Conservation (phyloP, 2,329 filamentous ascomycete species). For the Xylariaceae sp. region DNA sequence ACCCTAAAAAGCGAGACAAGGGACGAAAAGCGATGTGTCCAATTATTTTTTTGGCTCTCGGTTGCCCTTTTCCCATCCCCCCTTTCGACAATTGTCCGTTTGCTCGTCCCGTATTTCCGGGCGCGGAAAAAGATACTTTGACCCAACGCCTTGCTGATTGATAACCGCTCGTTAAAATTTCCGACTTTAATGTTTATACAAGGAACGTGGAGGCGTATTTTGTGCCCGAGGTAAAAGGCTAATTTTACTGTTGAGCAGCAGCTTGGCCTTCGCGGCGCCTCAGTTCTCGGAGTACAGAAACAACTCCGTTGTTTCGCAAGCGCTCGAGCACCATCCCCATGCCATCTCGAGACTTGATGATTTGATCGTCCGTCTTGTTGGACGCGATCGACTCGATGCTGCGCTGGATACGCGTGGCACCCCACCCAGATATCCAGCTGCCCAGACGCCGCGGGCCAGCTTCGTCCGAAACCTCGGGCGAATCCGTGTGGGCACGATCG, state of each 20-base stretch:
- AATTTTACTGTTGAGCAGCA: slow-evolving; percentile 26
- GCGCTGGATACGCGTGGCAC: slow-evolving; percentile 66
- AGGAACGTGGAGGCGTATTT: slow-evolving; percentile 9
- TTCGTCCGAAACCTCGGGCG: slow-evolving; percentile 39
- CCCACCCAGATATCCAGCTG: slow-evolving; percentile 50
- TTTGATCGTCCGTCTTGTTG: slow-evolving; percentile 69
- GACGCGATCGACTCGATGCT: slow-evolving; percentile 76
- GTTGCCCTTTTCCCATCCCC: neutral
- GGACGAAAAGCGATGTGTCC: slow-evolving; percentile 7
- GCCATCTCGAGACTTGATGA: slow-evolving; percentile 75
- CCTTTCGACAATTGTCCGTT: slow-evolving; percentile 7
- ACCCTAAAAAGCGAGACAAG: too few relatives aligned
- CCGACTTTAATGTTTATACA: slow-evolving; percentile 17
- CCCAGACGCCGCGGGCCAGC: slow-evolving; percentile 27
- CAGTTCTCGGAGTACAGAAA: slow-evolving; percentile 50
- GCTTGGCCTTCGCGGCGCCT: slow-evolving; percentile 40
- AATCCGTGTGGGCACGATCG: slow-evolving; percentile 39
- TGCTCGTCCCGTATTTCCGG: slow-evolving; percentile 12
- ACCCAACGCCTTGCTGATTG: slow-evolving; percentile 22
- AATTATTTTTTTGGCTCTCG: slow-evolving; percentile 12
- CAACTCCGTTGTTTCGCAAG: slow-evolving; percentile 52
- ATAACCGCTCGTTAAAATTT: slow-evolving; percentile 11
- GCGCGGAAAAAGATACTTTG: slow-evolving; percentile 6
- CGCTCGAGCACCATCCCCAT: slow-evolving; percentile 78
- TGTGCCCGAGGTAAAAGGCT: slow-evolving; percentile 9